A percentile compares a stretch with the other conserved stretches of the same genome.
Evolutionary conservation across 1,284 basidiomycete genomes (phyloP).

Genomic region (Puccinia coronata): DNA sequence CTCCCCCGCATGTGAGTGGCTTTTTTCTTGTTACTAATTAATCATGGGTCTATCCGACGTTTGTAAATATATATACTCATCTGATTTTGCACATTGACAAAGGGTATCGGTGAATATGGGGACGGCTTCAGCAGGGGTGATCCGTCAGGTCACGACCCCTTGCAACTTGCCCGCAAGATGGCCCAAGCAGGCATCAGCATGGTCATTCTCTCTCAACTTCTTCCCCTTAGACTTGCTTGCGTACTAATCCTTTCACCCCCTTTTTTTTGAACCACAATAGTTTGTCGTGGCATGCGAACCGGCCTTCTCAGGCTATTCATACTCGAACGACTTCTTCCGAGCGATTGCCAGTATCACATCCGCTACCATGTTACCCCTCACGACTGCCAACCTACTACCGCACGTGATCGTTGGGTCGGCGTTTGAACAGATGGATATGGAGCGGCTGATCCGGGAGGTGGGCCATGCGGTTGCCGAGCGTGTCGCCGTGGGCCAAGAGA

Average conservation of each 20-base stretch:
- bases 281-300: slow-evolving; percentile 99
- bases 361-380: slow-evolving; percentile 90
- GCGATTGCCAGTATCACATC: slow-evolving; percentile 89
- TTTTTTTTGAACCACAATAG: slow-evolving; percentile 60
- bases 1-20: slow-evolving; percentile 84
- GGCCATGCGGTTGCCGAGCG: slow-evolving; percentile 89
- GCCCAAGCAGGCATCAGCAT: slow-evolving; percentile 84
- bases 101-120: slow-evolving; percentile 45
- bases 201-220: slow-evolving; percentile 62
- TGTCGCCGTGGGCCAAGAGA: slow-evolving; percentile 78
- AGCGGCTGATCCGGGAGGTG: slow-evolving; percentile 88
- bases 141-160: slow-evolving; percentile 72
- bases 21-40: background rate
- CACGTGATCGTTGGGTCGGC: slow-evolving; percentile 97
- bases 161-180: slow-evolving; percentile 84
- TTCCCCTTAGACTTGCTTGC: too few relatives aligned
- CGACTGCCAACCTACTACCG: slow-evolving; percentile 91
- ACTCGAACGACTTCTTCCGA: slow-evolving; percentile 91
- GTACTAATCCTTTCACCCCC: background rate
- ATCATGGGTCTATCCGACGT: too few relatives aligned
- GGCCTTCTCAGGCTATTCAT: slow-evolving; percentile 86
- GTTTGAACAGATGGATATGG: slow-evolving; percentile 95
- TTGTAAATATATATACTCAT: too few relatives aligned
- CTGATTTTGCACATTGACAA: background rate
- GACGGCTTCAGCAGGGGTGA: slow-evolving; percentile 40